Percentiles rank a stretch among this genome's conserved stretches.
These are phyloP conservation scores for Crithidia sp. DNA, from an alignment of 208 protist genomes.

Conservation along the genomic window DNA sequence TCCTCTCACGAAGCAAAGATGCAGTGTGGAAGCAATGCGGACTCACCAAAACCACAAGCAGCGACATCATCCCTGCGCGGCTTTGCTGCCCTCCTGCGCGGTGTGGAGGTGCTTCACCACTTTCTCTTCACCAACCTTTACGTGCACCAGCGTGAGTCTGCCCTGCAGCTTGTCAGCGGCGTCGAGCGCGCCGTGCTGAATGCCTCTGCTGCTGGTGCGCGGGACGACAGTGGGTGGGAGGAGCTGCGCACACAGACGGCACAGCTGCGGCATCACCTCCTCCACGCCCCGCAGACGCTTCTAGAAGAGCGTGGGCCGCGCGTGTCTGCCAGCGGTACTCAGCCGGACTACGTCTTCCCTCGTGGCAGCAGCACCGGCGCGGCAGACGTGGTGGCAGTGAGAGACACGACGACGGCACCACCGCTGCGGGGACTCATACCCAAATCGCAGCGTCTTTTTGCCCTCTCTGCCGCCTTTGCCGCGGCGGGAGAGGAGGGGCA, in stretches of 20 bases:
- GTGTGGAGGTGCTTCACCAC: conserved; percentile 24
- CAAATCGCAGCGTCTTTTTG: conserved; percentile 30
- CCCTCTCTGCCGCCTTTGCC: conserved; percentile 46
- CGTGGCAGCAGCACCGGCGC: background rate
- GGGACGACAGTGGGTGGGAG: background rate
- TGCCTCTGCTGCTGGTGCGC: background rate
- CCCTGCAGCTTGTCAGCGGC: conserved; percentile 18
- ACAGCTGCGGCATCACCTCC: conserved; percentile 20
- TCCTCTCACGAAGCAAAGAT: background rate
- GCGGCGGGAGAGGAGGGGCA: conserved; percentile 11
- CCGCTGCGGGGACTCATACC: background rate
- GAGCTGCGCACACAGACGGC: conserved; percentile 13
- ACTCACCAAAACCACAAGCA: background rate
- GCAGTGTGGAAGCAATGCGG: background rate
- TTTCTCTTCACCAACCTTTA: conserved; percentile 40
- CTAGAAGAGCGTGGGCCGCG: background rate
- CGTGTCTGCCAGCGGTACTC: background rate
- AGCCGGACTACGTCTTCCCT: background rate
- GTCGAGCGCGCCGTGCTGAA: conserved; percentile 25
- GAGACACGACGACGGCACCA: too few relatives aligned
- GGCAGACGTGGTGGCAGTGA: background rate
- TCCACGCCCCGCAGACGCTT: conserved; percentile 1
- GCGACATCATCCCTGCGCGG: background rate
- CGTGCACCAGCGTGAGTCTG: conserved; percentile 32
- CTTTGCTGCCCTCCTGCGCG: conserved; percentile 26